Conservation (phyloP, 306 rosid species). For the Malus sieversii region DNA sequence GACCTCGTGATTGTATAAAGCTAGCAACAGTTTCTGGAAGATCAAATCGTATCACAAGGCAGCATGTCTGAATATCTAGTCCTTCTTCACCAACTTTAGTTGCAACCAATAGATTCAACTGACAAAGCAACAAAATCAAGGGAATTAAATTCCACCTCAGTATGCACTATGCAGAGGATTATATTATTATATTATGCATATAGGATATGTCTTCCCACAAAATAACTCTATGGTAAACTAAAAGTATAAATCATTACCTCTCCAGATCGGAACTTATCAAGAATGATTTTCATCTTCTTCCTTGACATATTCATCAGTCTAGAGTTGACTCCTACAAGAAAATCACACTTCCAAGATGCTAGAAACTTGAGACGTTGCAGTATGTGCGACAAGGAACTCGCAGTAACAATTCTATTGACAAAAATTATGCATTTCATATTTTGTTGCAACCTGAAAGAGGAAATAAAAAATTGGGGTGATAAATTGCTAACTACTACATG, state of each 20-base stretch:
- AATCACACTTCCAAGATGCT: conserved; percentile 65
- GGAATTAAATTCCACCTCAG: conserved; percentile 16
- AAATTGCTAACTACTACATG: background rate
- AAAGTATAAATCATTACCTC: conserved; percentile 37
- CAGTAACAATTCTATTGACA: conserved; percentile 85
- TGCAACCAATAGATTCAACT: conserved; percentile 89
- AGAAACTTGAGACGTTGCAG: conserved; percentile 54
- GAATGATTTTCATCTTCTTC: conserved; percentile 51
- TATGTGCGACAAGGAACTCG: conserved; percentile 70
- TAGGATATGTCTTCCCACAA: no score
- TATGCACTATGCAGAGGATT: conserved; percentile 10
- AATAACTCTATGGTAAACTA: conserved; percentile 1
- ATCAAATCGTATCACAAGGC: conserved; percentile 91
- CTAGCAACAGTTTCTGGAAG: conserved; percentile 97
- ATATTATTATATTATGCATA: background rate
- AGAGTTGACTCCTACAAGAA: conserved; percentile 82
- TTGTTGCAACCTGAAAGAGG: conserved; percentile 52
- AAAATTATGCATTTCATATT: conserved; percentile 80
- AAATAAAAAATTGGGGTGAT: background rate
- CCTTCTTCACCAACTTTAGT: conserved; percentile 99
- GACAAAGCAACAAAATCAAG: conserved; percentile 28
- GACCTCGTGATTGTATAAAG: conserved; percentile 98
- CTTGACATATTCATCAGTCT: conserved; percentile 72
- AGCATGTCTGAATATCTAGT: conserved; percentile 95
- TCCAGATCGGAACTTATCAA: conserved; percentile 78